Base-by-base conservation (phyloP, 768 basidiomycete species). In the Ramaria sp. region DNA sequence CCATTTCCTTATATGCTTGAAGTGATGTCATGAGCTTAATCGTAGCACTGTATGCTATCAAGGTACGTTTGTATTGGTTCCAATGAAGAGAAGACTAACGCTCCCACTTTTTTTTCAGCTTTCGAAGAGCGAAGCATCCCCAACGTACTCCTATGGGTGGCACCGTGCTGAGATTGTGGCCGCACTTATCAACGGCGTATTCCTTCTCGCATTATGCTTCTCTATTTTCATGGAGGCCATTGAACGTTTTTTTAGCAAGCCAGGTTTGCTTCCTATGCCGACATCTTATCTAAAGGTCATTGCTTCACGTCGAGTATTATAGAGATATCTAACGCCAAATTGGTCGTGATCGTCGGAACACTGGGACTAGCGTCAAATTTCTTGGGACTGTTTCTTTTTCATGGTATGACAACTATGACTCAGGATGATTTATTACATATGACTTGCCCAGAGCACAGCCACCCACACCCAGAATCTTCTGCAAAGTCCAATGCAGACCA, bases 121-220 rank as follows among this genome's bases (percentile, higher is more conserved):
- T 55, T 82, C 87, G 75, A 75, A 55, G 78, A 73, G 31, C 71
- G 80, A 30, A 72, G 71, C 33, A 81, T 86, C 70, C 7, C 79
- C 86, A 30, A 80, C 83, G 51, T 96, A 96, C 70, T 92, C 95
- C 4, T 98, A 98, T 68, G 95, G 94, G n/a, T 98, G 94, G 95
- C 94, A 98, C 70, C 79, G 96, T 60, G 96, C 96, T 17, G 94
- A 96, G 67, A 94, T 96, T 60, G 79, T 97, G 7, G 94, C 93
- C 20, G 96, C 96, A 0, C 77, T 98, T 46, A 73, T 98, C 62
- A 99, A 99, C 65, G 96, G 96, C 52, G 92, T 98, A 55, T 98
- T 98, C 74, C 80, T 99, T 6, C 78, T 97, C 43, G 96, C 96
- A 0, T 80, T 98, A 0, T 99, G 96, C 72, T 93, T 98, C 71